These are phyloP conservation scores for Mimosa bimucronata DNA, from an alignment of 306 rosid species.

Conservation along the genomic window DNA sequence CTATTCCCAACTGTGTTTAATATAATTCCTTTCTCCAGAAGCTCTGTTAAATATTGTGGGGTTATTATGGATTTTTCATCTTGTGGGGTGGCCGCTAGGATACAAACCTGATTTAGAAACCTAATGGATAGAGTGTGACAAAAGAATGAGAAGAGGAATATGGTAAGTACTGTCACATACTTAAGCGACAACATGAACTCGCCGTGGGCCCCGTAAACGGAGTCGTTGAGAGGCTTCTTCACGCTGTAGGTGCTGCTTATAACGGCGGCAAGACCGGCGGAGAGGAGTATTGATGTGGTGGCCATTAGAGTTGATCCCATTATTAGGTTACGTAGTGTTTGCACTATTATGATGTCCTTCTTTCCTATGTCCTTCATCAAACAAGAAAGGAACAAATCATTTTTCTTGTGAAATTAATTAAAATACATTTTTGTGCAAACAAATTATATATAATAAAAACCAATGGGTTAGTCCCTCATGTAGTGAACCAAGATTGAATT, in stretches of 20 bases:
- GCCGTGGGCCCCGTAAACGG: neutral
- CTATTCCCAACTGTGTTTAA: conserved; percentile 45
- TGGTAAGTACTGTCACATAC: neutral
- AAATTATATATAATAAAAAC: too few species aligned
- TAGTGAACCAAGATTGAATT: too few species aligned
- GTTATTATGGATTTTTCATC: neutral
- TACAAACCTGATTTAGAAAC: neutral
- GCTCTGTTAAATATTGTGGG: neutral
- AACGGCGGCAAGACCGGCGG: neutral
- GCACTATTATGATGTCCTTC: neutral
- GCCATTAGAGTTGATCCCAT: neutral
- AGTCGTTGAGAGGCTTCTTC: neutral
- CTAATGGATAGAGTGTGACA: neutral
- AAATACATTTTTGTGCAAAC: neutral
- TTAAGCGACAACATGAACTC: neutral
- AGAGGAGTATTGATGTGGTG: neutral
- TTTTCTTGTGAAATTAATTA: neutral
- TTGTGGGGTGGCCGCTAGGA: neutral
- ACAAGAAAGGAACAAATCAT: neutral
- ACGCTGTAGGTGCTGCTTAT: conserved; percentile 4
- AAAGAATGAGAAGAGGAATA: neutral
- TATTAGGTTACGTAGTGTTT: neutral
- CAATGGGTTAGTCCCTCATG: too few species aligned
- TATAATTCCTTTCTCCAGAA: neutral
- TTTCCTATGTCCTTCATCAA: neutral